Conservation (phyloP, 176 grass and related monocot genomes). For the Oryza meyeriana region DNA sequence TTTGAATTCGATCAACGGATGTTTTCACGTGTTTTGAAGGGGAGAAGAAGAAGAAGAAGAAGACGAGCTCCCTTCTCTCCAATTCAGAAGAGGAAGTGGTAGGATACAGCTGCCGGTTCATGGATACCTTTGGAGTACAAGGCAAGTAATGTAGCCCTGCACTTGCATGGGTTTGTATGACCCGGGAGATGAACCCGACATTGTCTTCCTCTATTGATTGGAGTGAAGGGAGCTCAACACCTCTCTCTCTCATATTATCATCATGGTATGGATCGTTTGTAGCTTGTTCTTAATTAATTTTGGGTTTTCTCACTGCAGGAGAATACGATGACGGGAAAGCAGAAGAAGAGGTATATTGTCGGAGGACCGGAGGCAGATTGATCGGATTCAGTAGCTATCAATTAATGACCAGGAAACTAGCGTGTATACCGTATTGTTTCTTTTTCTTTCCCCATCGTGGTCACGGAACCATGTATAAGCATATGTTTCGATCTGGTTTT, state of each 20-base stretch:
- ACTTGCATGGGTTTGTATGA: constrained; percentile 69
- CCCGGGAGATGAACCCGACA: constrained; percentile 62
- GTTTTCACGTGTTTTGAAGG: background rate
- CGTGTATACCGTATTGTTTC: background rate
- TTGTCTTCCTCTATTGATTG: constrained; percentile 65
- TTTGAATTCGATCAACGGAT: background rate
- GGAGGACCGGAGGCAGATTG: too few relatives aligned
- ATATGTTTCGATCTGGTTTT: background rate
- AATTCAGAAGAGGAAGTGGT: constrained; percentile 68
- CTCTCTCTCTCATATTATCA: constrained; percentile 29
- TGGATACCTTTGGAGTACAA: constrained; percentile 62
- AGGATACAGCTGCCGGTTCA: constrained; percentile 73
- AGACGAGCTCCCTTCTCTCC: constrained; percentile 72
- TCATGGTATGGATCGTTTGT: background rate
- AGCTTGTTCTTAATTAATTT: background rate
- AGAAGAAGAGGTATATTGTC: background rate
- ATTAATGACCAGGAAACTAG: background rate
- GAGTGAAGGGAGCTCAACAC: constrained; percentile 82
- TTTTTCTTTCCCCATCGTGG: background rate
- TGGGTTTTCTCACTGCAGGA: background rate
- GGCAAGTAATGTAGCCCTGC: constrained; percentile 12
- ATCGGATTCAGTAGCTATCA: background rate
- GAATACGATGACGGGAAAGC: background rate
- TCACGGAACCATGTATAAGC: background rate
- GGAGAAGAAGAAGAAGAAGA: background rate